Conservation (phyloP, 2,329 filamentous ascomycete species). For the Graphiopsis chlorocephala region DNA sequence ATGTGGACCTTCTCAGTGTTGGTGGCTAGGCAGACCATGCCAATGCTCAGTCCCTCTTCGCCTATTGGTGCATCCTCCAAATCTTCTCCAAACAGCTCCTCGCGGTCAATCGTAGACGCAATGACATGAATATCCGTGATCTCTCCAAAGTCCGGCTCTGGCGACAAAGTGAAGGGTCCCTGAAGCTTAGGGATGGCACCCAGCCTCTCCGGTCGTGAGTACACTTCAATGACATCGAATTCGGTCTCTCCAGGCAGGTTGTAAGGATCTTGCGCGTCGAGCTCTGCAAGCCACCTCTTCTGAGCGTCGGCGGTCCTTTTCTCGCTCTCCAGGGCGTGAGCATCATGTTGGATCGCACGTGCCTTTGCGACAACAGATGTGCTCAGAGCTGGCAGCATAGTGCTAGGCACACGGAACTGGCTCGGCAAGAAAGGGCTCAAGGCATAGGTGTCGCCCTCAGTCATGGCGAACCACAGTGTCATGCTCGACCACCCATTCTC, state of each 20-base stretch:
- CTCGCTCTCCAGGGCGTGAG: constrained; percentile 45
- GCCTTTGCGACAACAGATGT: constrained; percentile 77
- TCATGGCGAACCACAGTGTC: constrained; percentile 97
- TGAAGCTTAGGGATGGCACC: constrained; percentile 60
- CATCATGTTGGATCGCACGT: constrained; percentile 41
- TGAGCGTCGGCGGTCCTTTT: constrained; percentile 51
- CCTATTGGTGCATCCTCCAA: constrained; percentile 41
- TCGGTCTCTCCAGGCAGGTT: constrained; percentile 37
- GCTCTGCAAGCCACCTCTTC: constrained; percentile 57
- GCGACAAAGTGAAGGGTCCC: constrained; percentile 57
- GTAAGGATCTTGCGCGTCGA: constrained; percentile 54
- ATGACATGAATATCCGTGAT: constrained; percentile 61
- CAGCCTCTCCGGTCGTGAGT: constrained; percentile 52
- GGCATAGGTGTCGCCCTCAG: constrained; percentile 87
- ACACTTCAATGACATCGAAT: constrained; percentile 51
- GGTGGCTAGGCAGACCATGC: constrained; percentile 58
- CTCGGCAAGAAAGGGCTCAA: constrained; percentile 85
- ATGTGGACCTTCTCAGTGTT: constrained; percentile 56
- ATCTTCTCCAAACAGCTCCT: constrained; percentile 52
- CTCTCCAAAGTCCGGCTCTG: constrained; percentile 53
- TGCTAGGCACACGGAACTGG: constrained; percentile 72
- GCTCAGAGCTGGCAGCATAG: constrained; percentile 76
- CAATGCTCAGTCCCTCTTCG: constrained; percentile 53
- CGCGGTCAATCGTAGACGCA: constrained; percentile 51
- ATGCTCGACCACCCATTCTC: constrained; percentile 82